Evolutionary conservation across 2,329 filamentous ascomycete genomes (phyloP), one percentile per base, ranked within the genome.

Genomic region (Lasiodiplodia sp.): DNA sequence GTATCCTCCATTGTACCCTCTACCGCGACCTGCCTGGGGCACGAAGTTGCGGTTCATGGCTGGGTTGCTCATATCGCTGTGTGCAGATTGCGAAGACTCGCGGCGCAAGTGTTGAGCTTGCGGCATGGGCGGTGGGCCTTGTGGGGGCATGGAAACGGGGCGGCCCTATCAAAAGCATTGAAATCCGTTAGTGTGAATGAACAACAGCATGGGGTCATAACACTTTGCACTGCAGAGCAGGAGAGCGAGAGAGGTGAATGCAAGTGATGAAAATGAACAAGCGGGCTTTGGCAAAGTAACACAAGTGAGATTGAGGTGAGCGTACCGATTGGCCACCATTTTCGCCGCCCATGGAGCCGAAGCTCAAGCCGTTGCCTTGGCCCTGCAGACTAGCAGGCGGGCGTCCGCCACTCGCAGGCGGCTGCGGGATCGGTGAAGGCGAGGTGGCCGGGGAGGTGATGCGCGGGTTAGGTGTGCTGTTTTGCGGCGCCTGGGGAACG

Each of bases 391-490:
- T 88, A 40, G 93, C 91, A 55, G 94, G 93, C 73, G 94, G 94
- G 75, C 93, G 85, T 67, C 90, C 93, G 74, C 94, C 93, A 76
- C 94, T 96, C 76, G 90, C 92, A 67, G 91, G 88, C 64, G 94
- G 93, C 80, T 95, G 92, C 38, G 96, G 95, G 74, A 98, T 98
- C 4, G 96, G 96, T 52, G 93, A 95, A 4, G 96, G 96, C 56
- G 95, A 97, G 73, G 92, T 91, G 60, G 92, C 90, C 6, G 96
- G 96, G 56, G 94, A 97, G 58, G 90, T 90, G 64, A 95, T 87
- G 74, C 92, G 89, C 71, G 91, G 91, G 77, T 92, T 90, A 80
- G 76, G 89, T 60, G 81, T 84, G 58, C 84, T 81, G 69, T 89
- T 81, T 88, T 93, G 80, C 83, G 85, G 73, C 87, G 90, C 69